phyloP scores from a whole-genome alignment of 495 filamentous ascomycete species.

The Trichoderma erinaceum region DNA sequence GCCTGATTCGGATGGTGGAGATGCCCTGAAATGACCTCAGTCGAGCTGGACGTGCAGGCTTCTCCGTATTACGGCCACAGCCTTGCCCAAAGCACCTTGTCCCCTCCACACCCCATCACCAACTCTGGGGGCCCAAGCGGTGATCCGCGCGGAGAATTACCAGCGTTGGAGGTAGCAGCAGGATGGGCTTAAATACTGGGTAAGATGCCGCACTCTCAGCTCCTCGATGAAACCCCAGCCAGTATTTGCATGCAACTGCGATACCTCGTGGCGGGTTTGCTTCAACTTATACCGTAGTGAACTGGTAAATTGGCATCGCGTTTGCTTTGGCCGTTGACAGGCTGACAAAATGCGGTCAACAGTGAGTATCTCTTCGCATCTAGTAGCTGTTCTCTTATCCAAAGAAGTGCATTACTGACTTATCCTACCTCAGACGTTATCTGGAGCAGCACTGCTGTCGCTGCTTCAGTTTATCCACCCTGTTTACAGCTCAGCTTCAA shows the following conservation, averaged over 20 bases:
- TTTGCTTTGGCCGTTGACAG: not conserved
- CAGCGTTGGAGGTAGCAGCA: not conserved
- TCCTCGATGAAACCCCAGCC: slow-evolving; percentile 1
- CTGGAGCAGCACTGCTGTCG: not conserved
- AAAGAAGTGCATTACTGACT: not conserved
- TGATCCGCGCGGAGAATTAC: not conserved
- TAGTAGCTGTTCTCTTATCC: not conserved
- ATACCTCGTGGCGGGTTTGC: not conserved
- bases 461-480: slow-evolving; percentile 1
- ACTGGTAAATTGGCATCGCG: not conserved
- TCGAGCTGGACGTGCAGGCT: not conserved
- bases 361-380: not conserved
- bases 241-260: slow-evolving; percentile 5
- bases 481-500: not conserved
- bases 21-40: not conserved
- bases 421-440: not conserved
- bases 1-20: not conserved
- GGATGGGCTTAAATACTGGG: not conserved
- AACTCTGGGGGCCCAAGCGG: not conserved
- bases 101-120: not conserved
- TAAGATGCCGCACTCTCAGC: not conserved
- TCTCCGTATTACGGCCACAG: slow-evolving; percentile 5
- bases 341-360: not conserved
- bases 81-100: not conserved
- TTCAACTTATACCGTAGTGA: not conserved